phyloP scores from a whole-genome alignment of 1,284 basidiomycete genomes.

The Cryptococcus sp. region DNA sequence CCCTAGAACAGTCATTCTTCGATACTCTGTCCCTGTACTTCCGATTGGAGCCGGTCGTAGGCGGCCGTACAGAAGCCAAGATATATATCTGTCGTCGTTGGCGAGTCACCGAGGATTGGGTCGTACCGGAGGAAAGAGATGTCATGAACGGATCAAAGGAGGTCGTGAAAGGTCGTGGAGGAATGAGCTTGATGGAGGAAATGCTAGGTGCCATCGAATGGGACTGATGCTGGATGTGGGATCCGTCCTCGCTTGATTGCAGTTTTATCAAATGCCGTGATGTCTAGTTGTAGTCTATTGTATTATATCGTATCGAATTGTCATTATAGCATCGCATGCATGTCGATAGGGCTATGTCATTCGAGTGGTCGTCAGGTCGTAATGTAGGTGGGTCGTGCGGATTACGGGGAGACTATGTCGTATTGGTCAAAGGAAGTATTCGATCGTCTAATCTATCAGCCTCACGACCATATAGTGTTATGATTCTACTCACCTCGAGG shows the following conservation, averaged over 20 bases:
- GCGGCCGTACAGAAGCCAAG: conserved; percentile 29
- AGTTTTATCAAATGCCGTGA: background rate
- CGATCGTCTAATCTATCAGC: no score
- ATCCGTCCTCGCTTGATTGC: background rate
- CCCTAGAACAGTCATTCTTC: conserved; percentile 46
- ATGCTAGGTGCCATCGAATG: conserved; percentile 37
- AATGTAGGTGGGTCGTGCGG: no score
- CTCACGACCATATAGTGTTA: no score
- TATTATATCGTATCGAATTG: no score
- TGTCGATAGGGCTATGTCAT: no score
- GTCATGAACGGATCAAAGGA: conserved; percentile 39
- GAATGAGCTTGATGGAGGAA: conserved; percentile 33
- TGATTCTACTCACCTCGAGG: no score
- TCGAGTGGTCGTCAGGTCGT: no score
- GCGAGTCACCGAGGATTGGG: conserved; percentile 33
- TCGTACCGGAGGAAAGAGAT: conserved; percentile 23
- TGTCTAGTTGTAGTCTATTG: background rate
- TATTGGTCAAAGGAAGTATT: no score
- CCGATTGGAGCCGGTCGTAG: conserved; percentile 31
- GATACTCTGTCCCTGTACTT: conserved; percentile 39
- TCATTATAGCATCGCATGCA: no score
- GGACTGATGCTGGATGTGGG: conserved; percentile 13
- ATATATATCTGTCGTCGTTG: conserved; percentile 42
- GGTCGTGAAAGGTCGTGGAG: conserved; percentile 28
- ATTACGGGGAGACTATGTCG: no score